Evolutionary conservation across 164 flowering plant species (phyloP).

Genomic region (Buxus sempervirens): DNA sequence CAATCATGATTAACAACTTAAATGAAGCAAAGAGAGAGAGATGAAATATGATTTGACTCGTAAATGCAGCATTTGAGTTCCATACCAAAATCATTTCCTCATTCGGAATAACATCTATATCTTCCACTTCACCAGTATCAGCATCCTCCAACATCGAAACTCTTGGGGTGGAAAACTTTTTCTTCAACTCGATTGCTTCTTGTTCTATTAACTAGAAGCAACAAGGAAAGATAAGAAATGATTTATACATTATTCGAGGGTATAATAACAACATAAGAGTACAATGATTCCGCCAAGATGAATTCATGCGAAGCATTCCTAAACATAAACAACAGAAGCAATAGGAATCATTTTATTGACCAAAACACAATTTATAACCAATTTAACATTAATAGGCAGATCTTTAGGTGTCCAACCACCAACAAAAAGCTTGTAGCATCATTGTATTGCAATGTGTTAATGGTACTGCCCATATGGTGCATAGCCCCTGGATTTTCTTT

Average conservation of each 20-base stretch:
- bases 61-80: background rate
- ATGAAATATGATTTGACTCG: background rate
- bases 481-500: too few relatives aligned
- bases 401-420: too few relatives aligned
- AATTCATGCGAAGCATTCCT: background rate
- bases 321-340: background rate
- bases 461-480: too few relatives aligned
- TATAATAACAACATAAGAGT: background rate
- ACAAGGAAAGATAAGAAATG: background rate
- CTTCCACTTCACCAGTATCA: conserved; percentile 80
- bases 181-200: conserved; percentile 87
- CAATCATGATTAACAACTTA: background rate
- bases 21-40: background rate
- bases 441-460: too few relatives aligned
- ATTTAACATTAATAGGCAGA: too few relatives aligned
- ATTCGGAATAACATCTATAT: conserved; percentile 93
- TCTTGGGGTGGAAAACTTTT: conserved; percentile 74
- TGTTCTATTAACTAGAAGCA: conserved; percentile 68
- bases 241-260: background rate
- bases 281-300: background rate
- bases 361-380: background rate
- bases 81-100: conserved; percentile 89
- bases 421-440: too few relatives aligned
- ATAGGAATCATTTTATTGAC: background rate
- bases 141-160: conserved; percentile 80